phyloP scores from a whole-genome alignment of 2,329 filamentous ascomycete genomes.

The Xylariaceae sp. region DNA sequence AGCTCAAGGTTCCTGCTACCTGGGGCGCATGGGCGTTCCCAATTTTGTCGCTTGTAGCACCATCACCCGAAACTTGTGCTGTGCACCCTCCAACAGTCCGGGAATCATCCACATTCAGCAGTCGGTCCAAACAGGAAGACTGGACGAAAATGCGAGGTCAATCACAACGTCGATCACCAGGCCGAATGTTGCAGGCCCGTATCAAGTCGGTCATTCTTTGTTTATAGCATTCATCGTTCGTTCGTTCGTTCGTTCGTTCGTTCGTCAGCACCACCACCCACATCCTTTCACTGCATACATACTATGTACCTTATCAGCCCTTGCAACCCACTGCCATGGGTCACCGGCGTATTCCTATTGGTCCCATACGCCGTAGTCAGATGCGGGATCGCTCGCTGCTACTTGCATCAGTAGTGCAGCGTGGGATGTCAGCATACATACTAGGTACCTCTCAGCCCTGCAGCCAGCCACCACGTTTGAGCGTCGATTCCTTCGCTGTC shows the following conservation, averaged over 20 bases:
- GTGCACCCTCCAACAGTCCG: conserved; percentile 8
- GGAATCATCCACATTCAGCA: conserved; percentile 1
- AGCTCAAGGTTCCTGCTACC: conserved; percentile 8
- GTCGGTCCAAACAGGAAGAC: neutral
- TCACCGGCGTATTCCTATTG: conserved; percentile 22
- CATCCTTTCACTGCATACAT: no score
- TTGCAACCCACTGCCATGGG: conserved; percentile 29
- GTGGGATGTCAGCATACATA: conserved; percentile 24
- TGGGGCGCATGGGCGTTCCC: conserved; percentile 12
- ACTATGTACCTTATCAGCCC: conserved; percentile 15
- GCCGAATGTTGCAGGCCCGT: no score
- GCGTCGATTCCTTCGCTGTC: conserved; percentile 2
- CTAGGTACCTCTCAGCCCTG: conserved; percentile 17
- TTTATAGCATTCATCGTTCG: no score
- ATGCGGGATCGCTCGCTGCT: conserved; percentile 14
- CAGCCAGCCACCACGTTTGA: conserved; percentile 4
- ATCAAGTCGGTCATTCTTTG: no score
- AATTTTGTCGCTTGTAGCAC: conserved; percentile 11
- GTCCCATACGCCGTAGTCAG: conserved; percentile 16
- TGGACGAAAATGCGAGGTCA: neutral
- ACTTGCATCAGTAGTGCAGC: conserved; percentile 15
- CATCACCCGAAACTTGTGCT: conserved; percentile 19
- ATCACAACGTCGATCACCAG: neutral
- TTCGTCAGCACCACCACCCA: no score
- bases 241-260: no score